A percentile compares a stretch with the other conserved stretches of the same genome.
These are phyloP conservation scores for Didymosphaeria variabile DNA, from an alignment of 2,329 filamentous ascomycete genomes.

Conservation along the genomic window DNA sequence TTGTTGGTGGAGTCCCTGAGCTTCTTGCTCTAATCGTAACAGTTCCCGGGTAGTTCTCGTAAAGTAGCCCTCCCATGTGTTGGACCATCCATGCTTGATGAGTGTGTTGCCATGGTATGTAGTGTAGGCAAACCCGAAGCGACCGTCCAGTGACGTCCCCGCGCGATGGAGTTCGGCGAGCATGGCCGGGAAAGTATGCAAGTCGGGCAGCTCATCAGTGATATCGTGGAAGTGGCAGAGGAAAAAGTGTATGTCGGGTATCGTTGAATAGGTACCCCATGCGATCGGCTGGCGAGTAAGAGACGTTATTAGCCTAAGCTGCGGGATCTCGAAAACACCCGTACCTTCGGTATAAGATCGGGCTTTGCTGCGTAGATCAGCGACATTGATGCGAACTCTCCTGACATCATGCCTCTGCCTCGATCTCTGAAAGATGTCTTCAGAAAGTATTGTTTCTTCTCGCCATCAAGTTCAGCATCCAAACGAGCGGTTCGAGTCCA, in stretches of 20 bases:
- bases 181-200: conserved; percentile 8
- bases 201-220: conserved; percentile 13
- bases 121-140: conserved; percentile 16
- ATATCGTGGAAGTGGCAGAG: conserved; percentile 22
- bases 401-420: conserved; percentile 2
- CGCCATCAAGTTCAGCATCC: conserved; percentile 10
- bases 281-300: conserved; percentile 15
- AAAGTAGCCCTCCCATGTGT: conserved; percentile 19
- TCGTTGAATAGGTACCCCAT: conserved; percentile 12
- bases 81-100: conserved; percentile 13
- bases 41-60: conserved; percentile 13
- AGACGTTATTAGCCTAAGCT: not conserved
- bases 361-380: not conserved
- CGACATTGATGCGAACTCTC: not conserved
- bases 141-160: conserved; percentile 11
- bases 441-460: conserved; percentile 17
- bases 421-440: conserved; percentile 14
- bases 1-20: conserved; percentile 18
- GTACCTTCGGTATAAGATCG: not conserved
- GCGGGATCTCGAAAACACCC: not conserved
- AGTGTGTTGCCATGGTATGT: conserved; percentile 21
- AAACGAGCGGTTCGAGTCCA: conserved; percentile 14
- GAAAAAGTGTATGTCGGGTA: conserved; percentile 20
- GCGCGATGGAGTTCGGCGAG: conserved; percentile 17
- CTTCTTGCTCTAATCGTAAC: conserved; percentile 13